Percentiles rank a stretch among this genome's conserved stretches.
phyloP scores from a whole-genome alignment of 1,139 yeast species.

The Magnusiomyces tetraspermus region DNA sequence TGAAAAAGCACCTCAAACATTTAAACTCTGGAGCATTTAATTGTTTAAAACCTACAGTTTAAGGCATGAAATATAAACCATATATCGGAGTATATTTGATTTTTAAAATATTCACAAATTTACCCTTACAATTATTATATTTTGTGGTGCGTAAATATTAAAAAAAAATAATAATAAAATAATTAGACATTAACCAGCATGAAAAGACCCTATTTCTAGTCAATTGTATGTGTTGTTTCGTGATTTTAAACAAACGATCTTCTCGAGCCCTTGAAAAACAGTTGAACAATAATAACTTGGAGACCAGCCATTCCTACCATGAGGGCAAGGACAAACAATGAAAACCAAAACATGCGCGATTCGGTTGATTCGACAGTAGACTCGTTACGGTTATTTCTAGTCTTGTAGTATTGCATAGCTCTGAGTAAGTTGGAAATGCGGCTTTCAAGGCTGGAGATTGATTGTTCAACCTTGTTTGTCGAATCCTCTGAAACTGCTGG shows the following conservation, averaged over 20 bases:
- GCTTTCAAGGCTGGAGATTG: constrained; percentile 53
- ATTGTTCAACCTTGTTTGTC: constrained; percentile 27
- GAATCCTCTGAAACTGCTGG: constrained; percentile 11
- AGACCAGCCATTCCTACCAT: constrained; percentile 80
- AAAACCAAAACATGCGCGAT: constrained; percentile 75
- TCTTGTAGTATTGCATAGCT: constrained; percentile 70
- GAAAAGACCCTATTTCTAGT: too few relatives aligned
- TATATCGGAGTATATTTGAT: too few relatives aligned
- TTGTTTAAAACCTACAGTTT: too few relatives aligned
- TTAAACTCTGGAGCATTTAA: constrained; percentile 72
- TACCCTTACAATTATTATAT: too few relatives aligned
- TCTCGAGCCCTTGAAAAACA: constrained; percentile 60
- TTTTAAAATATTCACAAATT: too few relatives aligned
- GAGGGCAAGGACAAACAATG: constrained; percentile 67
- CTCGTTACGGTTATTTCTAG: constrained; percentile 86
- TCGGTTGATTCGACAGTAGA: constrained; percentile 85
- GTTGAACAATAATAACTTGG: constrained; percentile 77
- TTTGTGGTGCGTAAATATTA: too few relatives aligned
- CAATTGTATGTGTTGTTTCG: too few relatives aligned
- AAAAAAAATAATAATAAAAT: too few relatives aligned
- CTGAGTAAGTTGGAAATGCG: constrained; percentile 58
- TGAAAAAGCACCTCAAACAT: constrained; percentile 66
- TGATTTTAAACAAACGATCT: background rate
- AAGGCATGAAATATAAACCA: too few relatives aligned
- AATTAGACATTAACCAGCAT: too few relatives aligned